Evolutionary conservation across 192 early-diverging fungal species (phyloP).

Genomic region (Coemansia sp.): DNA sequence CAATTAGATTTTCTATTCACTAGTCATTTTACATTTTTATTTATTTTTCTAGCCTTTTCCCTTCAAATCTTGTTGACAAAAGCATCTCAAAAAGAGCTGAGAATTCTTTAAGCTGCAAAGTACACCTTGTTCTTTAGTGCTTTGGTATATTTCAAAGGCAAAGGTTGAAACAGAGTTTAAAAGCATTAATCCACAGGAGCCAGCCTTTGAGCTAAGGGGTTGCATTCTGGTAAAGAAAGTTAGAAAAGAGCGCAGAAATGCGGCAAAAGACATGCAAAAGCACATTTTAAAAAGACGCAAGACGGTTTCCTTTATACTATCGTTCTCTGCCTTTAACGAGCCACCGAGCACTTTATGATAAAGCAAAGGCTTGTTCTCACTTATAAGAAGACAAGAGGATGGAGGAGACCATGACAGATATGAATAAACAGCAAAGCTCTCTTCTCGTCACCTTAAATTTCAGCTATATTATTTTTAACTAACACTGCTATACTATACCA

Average conservation of each 20-base stretch:
- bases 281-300: not conserved
- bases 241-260: not conserved
- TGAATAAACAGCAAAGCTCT: not conserved
- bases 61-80: too few species aligned
- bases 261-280: not conserved
- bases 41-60: too few species aligned
- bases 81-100: too few species aligned
- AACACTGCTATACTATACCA: not conserved
- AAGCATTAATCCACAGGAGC: not conserved
- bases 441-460: not conserved
- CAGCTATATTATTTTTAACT: not conserved
- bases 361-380: not conserved
- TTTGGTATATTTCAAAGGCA: too few species aligned
- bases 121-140: too few species aligned
- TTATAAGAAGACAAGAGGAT: not conserved
- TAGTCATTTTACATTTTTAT: not conserved
- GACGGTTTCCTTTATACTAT: not conserved
- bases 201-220: not conserved
- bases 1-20: too few species aligned
- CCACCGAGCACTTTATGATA: not conserved
- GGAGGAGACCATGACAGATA: not conserved
- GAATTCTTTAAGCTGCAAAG: too few species aligned
- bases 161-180: not conserved
- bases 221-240: not conserved
- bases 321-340: not conserved